These are phyloP conservation scores for Harringtonia lauricola DNA, from an alignment of 2,329 filamentous ascomycete genomes.

Conservation along the genomic window DNA sequence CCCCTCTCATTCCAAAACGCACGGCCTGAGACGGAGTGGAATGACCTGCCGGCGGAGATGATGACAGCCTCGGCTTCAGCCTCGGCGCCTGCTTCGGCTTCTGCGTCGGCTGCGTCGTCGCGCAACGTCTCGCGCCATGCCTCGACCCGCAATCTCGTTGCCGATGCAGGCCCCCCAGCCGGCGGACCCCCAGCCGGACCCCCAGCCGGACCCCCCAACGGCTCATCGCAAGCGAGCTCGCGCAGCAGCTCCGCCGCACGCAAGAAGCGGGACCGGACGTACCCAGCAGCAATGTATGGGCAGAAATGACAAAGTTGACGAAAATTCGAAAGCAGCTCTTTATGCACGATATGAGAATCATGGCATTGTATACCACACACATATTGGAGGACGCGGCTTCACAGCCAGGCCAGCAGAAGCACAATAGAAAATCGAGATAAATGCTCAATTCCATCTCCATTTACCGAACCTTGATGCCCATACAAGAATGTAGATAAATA, in stretches of 20 bases:
- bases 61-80: constrained; percentile 16
- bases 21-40: constrained; percentile 52
- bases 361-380: too few relatives aligned
- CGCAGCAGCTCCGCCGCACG: constrained; percentile 40
- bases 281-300: constrained; percentile 52
- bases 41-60: constrained; percentile 54
- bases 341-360: too few relatives aligned
- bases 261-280: constrained; percentile 46
- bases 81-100: constrained; percentile 2
- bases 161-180: not conserved
- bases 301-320: constrained; percentile 12
- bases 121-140: constrained; percentile 5
- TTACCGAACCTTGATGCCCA: too few relatives aligned
- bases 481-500: too few relatives aligned
- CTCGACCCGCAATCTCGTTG: not conserved
- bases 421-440: too few relatives aligned
- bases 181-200: not conserved
- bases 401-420: too few relatives aligned
- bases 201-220: not conserved
- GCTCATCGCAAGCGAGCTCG: constrained; percentile 34
- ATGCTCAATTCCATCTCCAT: too few relatives aligned
- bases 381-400: too few relatives aligned
- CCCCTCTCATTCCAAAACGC: constrained; percentile 45
- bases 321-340: too few relatives aligned
- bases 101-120: constrained; percentile 7